Evolutionary conservation across 805 yeast genomes (phyloP).

Genomic region (Yarrowia yakushimensis): DNA sequence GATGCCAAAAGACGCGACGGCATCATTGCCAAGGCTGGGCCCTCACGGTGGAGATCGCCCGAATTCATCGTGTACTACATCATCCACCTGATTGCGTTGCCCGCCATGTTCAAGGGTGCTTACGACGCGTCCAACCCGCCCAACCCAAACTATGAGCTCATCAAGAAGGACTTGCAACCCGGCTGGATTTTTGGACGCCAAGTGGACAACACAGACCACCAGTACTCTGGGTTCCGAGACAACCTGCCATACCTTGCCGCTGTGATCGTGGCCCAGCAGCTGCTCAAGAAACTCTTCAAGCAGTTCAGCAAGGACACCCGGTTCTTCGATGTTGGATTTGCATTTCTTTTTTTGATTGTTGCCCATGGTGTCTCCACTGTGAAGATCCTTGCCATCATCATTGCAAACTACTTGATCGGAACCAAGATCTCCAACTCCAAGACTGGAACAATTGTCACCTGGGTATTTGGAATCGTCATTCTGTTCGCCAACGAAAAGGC

Average conservation of each 20-base stretch:
- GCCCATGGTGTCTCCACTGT: constrained; percentile 77
- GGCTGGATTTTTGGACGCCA: constrained; percentile 90
- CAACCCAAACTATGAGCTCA: constrained; percentile 68
- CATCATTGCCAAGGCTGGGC: constrained; percentile 34
- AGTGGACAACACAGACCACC: constrained; percentile 82
- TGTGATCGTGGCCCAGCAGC: constrained; percentile 53
- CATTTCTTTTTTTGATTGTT: constrained; percentile 60
- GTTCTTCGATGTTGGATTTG: constrained; percentile 70
- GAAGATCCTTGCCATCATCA: constrained; percentile 58
- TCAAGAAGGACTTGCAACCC: constrained; percentile 55
- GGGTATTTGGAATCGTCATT: constrained; percentile 78
- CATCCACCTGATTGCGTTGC: constrained; percentile 66
- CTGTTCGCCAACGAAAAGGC: constrained; percentile 73
- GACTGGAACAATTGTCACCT: constrained; percentile 40
- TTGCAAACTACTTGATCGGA: constrained; percentile 49
- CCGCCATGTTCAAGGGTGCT: constrained; percentile 77
- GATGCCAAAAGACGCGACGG: constrained; percentile 36
- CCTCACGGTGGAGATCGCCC: constrained; percentile 65
- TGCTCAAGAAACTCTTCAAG: constrained; percentile 43
- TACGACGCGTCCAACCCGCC: constrained; percentile 64
- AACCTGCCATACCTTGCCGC: constrained; percentile 63
- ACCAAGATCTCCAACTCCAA: not conserved
- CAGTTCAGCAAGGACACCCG: constrained; percentile 41
- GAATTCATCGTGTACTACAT: constrained; percentile 71
- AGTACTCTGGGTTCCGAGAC: constrained; percentile 82